These are phyloP conservation scores for Suillus sp. DNA, from an alignment of 768 basidiomycete species.

Conservation along the genomic window DNA sequence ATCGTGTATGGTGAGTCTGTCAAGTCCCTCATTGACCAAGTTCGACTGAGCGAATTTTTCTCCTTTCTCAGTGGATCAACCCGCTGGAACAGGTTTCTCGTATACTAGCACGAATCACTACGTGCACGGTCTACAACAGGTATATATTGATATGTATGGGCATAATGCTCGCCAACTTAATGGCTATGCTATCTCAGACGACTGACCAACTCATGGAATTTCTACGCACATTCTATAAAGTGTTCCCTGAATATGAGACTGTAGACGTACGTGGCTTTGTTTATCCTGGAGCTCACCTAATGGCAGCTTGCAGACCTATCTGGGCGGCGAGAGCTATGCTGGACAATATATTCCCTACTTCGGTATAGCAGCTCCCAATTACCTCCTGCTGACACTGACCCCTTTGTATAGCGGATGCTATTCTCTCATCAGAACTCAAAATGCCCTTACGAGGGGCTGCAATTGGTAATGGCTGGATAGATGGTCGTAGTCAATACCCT, in stretches of 20 bases:
- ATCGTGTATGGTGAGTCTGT: conserved; percentile 82
- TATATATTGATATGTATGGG: conserved; percentile 23
- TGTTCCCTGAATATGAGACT: conserved; percentile 85
- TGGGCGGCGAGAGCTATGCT: conserved; percentile 95
- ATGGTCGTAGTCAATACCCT: conserved; percentile 84
- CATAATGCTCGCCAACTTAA: neutral
- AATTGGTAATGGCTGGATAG: conserved; percentile 99
- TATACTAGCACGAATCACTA: conserved; percentile 86
- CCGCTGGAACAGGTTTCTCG: conserved; percentile 93
- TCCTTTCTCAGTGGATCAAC: conserved; percentile 82
- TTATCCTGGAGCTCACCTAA: conserved; percentile 14
- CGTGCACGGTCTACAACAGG: conserved; percentile 77
- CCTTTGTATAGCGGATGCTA: conserved; percentile 62
- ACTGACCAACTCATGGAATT: conserved; percentile 81
- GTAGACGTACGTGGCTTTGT: conserved; percentile 68
- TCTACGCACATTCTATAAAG: conserved; percentile 80
- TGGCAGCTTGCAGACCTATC: conserved; percentile 70
- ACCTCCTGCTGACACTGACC: neutral
- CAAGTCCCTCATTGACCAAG: neutral
- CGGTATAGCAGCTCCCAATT: conserved; percentile 45
- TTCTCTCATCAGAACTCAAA: conserved; percentile 61
- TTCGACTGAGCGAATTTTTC: neutral
- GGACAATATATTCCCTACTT: conserved; percentile 99
- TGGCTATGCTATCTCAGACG: conserved; percentile 47
- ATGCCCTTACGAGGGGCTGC: conserved; percentile 77